A percentile compares a stretch with the other conserved stretches of the same genome.
Conservation (phyloP, 805 yeast genomes). For the Isabelozyma pseudorhagii region DNA sequence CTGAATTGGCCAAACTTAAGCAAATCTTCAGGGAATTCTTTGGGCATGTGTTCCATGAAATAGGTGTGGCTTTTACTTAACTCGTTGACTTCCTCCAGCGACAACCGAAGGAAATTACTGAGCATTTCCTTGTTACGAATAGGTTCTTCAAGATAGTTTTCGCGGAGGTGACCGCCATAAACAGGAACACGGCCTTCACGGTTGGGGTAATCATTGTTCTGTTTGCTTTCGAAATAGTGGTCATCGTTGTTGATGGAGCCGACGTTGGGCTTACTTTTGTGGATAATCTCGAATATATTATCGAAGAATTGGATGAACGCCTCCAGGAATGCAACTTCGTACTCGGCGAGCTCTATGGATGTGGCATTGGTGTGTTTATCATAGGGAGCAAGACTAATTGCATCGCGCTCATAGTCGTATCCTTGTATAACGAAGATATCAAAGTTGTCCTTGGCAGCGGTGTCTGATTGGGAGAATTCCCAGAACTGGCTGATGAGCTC, state of each 20-base stretch:
- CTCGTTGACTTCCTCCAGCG: slow-evolving; percentile 13
- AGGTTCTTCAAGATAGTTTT: slow-evolving; percentile 25
- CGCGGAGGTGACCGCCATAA: slow-evolving; percentile 35
- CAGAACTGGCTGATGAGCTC: slow-evolving; percentile 9
- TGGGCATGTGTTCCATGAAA: slow-evolving; percentile 19
- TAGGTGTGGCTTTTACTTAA: slow-evolving; percentile 18
- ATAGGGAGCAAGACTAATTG: neutral
- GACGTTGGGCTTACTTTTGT: slow-evolving; percentile 18
- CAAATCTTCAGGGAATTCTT: slow-evolving; percentile 18
- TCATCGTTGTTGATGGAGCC: slow-evolving; percentile 20
- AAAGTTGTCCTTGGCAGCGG: slow-evolving; percentile 1
- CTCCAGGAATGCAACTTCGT: slow-evolving; percentile 12
- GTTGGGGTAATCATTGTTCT: slow-evolving; percentile 14
- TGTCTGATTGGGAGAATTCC: slow-evolving; percentile 8
- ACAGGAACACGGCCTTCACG: slow-evolving; percentile 23
- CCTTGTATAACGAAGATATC: slow-evolving; percentile 14
- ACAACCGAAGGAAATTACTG: slow-evolving; percentile 16
- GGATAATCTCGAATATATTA: slow-evolving; percentile 13
- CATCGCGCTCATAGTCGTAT: slow-evolving; percentile 10
- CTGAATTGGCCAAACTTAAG: slow-evolving; percentile 16
- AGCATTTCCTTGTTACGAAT: slow-evolving; percentile 25
- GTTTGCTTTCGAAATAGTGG: slow-evolving; percentile 20
- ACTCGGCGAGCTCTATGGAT: slow-evolving; percentile 3
- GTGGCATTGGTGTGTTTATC: neutral
- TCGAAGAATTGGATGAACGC: slow-evolving; percentile 16